Percentiles rank a stretch among this genome's conserved stretches.
Conservation (phyloP, 129 eudicot species). For the Centaurea solstitialis region DNA sequence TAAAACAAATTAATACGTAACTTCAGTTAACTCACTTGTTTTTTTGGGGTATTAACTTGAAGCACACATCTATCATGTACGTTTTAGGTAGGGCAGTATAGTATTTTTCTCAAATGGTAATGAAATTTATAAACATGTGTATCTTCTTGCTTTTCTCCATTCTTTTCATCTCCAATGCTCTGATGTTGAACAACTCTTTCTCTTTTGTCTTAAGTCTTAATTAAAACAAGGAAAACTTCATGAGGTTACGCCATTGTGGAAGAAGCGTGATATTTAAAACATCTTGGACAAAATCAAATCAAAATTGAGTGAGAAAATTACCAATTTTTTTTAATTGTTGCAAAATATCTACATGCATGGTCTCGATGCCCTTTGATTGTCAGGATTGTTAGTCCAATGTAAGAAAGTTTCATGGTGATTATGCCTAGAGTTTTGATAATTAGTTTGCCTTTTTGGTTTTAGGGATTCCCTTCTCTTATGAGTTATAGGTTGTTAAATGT, state of each 20-base stretch:
- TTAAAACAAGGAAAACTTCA: not conserved
- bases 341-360: too few relatives aligned
- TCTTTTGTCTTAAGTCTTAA: not conserved
- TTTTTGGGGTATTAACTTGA: too few relatives aligned
- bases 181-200: not conserved
- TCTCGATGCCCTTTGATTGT: not conserved
- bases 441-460: not conserved
- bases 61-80: too few relatives aligned
- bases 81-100: too few relatives aligned
- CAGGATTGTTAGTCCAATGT: not conserved
- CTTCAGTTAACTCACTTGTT: too few relatives aligned
- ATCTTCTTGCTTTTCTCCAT: not conserved
- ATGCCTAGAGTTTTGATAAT: not conserved
- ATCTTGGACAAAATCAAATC: not conserved
- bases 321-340: too few relatives aligned
- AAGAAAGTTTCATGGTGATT: not conserved
- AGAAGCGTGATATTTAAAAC: not conserved
- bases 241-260: not conserved
- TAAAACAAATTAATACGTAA: too few relatives aligned
- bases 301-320: too few relatives aligned
- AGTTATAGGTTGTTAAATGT: not conserved
- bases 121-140: not conserved
- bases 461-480: not conserved
- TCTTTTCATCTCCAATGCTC: not conserved
- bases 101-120: too few relatives aligned